phyloP scores from a whole-genome alignment of 441 rosid species.

The Capsella rubella region DNA sequence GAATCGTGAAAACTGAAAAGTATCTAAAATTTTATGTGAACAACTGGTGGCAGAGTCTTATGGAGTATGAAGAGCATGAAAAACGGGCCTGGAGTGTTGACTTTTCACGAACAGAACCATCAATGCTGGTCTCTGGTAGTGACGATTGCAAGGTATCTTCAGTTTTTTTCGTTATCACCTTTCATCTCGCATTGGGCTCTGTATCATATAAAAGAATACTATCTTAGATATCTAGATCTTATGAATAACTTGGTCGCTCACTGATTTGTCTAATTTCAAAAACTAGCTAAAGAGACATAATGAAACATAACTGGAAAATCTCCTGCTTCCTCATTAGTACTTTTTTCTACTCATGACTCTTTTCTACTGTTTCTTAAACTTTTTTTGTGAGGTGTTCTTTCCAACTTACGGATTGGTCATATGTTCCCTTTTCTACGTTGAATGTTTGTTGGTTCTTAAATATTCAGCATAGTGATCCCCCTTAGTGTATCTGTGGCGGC shows the following conservation, averaged over 20 bases:
- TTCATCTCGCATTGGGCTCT: constrained; percentile 5
- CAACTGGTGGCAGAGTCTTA: constrained; percentile 65
- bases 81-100: constrained; percentile 99
- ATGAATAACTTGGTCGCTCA: neutral
- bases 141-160: constrained; percentile 84
- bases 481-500: constrained; percentile 9
- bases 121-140: constrained; percentile 97
- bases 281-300: neutral
- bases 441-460: neutral
- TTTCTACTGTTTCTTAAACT: neutral
- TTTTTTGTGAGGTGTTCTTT: constrained; percentile 15
- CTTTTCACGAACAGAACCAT: constrained; percentile 92
- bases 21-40: constrained; percentile 18
- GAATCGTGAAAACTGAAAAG: neutral
- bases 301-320: neutral
- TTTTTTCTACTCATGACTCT: constrained; percentile 4
- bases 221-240: constrained; percentile 9
- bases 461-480: neutral
- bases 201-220: constrained; percentile 1
- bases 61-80: constrained; percentile 99
- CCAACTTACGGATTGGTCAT: neutral
- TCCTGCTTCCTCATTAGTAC: constrained; percentile 14
- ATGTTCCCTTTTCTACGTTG: constrained; percentile 3
- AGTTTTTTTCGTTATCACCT: constrained; percentile 13
- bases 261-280: neutral